These are phyloP conservation scores for Claviceps humidiphila DNA, from an alignment of 2,329 filamentous ascomycete genomes.

Conservation along the genomic window DNA sequence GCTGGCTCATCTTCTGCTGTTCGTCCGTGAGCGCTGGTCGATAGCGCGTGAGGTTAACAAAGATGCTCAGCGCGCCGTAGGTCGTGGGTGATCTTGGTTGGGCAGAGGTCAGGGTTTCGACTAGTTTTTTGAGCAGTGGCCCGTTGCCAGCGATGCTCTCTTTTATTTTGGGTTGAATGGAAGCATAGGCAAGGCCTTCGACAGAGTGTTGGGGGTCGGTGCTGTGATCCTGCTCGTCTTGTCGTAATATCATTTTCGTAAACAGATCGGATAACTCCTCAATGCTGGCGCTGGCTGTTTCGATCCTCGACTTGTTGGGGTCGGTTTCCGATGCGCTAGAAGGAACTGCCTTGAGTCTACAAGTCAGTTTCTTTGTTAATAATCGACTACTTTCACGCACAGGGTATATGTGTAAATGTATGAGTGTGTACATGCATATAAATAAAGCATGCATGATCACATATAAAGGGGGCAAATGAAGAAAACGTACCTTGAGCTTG, in stretches of 20 bases:
- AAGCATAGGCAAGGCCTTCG: slow-evolving; percentile 86
- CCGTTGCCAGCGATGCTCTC: slow-evolving; percentile 61
- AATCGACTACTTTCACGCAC: slow-evolving; percentile 2
- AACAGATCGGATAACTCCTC: slow-evolving; percentile 54
- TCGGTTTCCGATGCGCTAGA: slow-evolving; percentile 26
- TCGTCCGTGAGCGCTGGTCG: slow-evolving; percentile 70
- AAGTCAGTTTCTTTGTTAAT: slow-evolving; percentile 34
- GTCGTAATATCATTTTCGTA: slow-evolving; percentile 50
- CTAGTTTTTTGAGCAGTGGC: slow-evolving; percentile 54
- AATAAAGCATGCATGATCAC: neutral
- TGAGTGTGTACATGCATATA: neutral
- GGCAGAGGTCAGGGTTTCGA: slow-evolving; percentile 46
- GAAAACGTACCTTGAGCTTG: slow-evolving; percentile 45
- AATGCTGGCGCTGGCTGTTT: slow-evolving; percentile 45
- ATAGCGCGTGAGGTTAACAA: slow-evolving; percentile 76
- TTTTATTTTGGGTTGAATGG: slow-evolving; percentile 73
- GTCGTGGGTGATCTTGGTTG: slow-evolving; percentile 55
- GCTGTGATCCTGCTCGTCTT: slow-evolving; percentile 36
- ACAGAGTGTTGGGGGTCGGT: slow-evolving; percentile 56
- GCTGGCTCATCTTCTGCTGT: slow-evolving; percentile 78
- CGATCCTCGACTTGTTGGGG: slow-evolving; percentile 29
- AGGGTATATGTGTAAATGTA: neutral
- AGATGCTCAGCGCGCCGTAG: slow-evolving; percentile 76
- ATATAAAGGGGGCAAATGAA: neutral
- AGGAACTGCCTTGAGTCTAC: slow-evolving; percentile 39